phyloP scores from a whole-genome alignment of 2,329 filamentous ascomycete genomes.

The Arthrinium puccinioides region DNA sequence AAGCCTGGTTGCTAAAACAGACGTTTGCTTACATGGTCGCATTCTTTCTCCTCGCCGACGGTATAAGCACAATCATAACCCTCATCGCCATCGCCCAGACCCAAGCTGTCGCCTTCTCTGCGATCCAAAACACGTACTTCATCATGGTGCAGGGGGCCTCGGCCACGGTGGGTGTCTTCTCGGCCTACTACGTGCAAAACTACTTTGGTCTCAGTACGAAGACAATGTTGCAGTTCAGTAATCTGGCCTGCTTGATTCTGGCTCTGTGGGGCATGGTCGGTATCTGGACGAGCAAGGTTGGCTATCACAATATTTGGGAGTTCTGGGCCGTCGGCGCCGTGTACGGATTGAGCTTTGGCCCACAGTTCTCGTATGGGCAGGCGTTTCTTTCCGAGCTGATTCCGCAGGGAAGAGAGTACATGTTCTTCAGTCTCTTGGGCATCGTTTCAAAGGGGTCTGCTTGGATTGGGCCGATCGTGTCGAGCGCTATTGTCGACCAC shows the following conservation, averaged over 20 bases:
- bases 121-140: constrained; percentile 1
- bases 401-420: constrained; percentile 1
- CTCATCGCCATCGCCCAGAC: neutral
- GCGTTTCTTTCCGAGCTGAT: constrained; percentile 1
- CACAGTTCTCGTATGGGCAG: constrained; percentile 1
- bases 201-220: neutral
- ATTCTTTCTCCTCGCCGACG: constrained; percentile 2
- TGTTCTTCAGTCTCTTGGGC: constrained; percentile 1
- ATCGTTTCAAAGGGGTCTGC: constrained; percentile 1
- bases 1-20: constrained; percentile 1
- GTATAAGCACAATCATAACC: neutral
- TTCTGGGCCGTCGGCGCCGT: neutral
- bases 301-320: neutral
- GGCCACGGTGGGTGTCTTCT: neutral
- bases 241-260: neutral
- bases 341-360: neutral
- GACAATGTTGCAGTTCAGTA: neutral
- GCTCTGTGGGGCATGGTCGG: constrained; percentile 1
- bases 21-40: constrained; percentile 1
- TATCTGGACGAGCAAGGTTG: neutral
- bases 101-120: constrained; percentile 1
- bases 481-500: constrained; percentile 2
- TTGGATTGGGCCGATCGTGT: constrained; percentile 4
- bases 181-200: neutral
- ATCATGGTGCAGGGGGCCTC: constrained; percentile 1